Evolutionary conservation across 768 basidiomycete genomes (phyloP), one percentile per base, ranked within the genome.

Genomic region (Cubamyces sp.): DNA sequence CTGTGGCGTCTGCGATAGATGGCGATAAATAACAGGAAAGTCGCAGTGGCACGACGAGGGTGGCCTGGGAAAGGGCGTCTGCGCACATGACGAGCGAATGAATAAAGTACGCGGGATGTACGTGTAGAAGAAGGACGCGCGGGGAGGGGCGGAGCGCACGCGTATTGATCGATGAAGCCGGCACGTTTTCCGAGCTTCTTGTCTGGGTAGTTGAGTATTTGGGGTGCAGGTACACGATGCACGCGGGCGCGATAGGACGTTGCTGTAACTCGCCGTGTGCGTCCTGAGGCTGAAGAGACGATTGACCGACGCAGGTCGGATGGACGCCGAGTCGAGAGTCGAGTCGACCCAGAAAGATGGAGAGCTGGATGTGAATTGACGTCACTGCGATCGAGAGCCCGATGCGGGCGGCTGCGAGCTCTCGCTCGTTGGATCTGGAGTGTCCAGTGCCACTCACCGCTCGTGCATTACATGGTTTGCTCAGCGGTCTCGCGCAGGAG

Each of bases 361-460:
- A 28, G 41, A 37, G 15, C 25, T 19, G 26, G 9, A 41, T 43
- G 53, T 34, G 9, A 34, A 41, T 25, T 53, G 52, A 53, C 52
- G 52, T 53, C 52, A 54, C 53, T 43, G 41, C 53, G 53, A 54
- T 54, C 53, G 53, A 43, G 23, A 14, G 40, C 53, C 53, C 53
- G 53, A 54, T 54, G 9, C 52, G 39, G 39, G 37, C 52, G 37
- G 18, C 39, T 34, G 19, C 25, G 18, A 42, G 28, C 25, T 30
- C 48, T 30, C 25, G 48, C 48, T 30, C 25, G 48, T 16, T 26
- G 48, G 26, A 49, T 49, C 48, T 49, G 14, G 48, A 49, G 21
- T 25, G 9, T 21, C 16, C 11, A 7, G 26, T 26, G 48, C 48
- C 48, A 49, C 25, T 49, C 14, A n/a, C 15, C 23, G 47, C 47